These are phyloP conservation scores for Candida sakaeoensis DNA, from an alignment of 805 yeast genomes.

Conservation along the genomic window DNA sequence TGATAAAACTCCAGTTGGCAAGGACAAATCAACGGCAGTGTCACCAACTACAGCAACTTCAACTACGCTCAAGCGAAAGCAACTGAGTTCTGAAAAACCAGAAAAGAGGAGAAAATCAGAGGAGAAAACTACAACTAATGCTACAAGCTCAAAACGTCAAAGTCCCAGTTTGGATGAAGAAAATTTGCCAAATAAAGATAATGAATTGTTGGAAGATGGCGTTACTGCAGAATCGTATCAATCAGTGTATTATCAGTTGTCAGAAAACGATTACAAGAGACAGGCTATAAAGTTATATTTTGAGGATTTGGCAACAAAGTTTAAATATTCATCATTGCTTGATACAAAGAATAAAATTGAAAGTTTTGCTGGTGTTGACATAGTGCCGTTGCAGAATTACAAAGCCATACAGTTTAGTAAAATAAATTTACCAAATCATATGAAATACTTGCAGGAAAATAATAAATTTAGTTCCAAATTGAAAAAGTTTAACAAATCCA, in stretches of 20 bases:
- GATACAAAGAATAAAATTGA: conserved; percentile 7
- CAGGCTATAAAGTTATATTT: conserved; percentile 24
- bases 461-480: conserved; percentile 25
- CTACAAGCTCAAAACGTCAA: neutral
- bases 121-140: conserved; percentile 3
- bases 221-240: conserved; percentile 46
- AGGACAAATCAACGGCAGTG: neutral
- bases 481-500: conserved; percentile 21
- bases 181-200: conserved; percentile 39
- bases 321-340: conserved; percentile 10
- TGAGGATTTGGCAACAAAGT: conserved; percentile 19
- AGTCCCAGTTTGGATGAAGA: conserved; percentile 5
- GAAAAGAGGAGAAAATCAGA: conserved; percentile 12
- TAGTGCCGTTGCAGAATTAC: conserved; percentile 24
- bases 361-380: conserved; percentile 13
- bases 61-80: conserved; percentile 14
- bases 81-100: conserved; percentile 15
- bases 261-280: conserved; percentile 43
- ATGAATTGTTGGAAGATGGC: conserved; percentile 40
- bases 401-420: conserved; percentile 28
- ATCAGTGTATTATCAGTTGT: conserved; percentile 47
- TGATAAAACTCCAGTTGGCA: neutral
- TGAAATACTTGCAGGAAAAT: conserved; percentile 28
- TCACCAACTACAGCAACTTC: conserved; percentile 6
- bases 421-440: conserved; percentile 31